phyloP scores from a whole-genome alignment of 208 protist genomes.

The Acanthamoeba healyi region DNA sequence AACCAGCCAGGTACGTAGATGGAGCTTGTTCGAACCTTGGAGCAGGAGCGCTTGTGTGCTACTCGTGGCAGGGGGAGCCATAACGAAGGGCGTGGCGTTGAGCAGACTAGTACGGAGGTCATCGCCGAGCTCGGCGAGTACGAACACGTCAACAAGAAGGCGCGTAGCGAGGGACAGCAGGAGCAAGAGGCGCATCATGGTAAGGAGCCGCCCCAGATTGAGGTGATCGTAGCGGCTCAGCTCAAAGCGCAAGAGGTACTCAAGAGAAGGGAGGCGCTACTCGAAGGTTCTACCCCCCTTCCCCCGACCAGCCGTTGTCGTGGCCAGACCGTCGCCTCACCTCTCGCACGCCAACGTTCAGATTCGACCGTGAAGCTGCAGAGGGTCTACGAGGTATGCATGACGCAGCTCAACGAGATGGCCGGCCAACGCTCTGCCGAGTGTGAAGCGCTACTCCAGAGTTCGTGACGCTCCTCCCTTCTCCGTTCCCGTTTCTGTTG shows the following conservation, averaged over 20 bases:
- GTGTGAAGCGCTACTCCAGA: neutral
- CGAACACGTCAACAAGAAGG: slow-evolving; percentile 4
- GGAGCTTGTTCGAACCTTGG: too few species aligned
- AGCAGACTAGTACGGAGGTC: neutral
- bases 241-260: slow-evolving; percentile 8
- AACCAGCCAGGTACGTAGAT: too few species aligned
- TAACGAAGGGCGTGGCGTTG: too few species aligned
- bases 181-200: neutral
- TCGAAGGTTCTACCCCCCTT: neutral
- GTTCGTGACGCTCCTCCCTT: neutral
- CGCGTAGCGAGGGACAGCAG: neutral
- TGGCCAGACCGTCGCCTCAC: too few species aligned
- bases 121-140: neutral
- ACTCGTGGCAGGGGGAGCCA: too few species aligned
- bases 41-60: too few species aligned
- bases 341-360: neutral
- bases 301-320: too few species aligned
- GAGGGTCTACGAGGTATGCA: slow-evolving; percentile 54
- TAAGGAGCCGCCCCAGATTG: neutral
- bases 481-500: too few species aligned
- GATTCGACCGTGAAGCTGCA: slow-evolving; percentile 41
- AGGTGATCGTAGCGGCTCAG: neutral
- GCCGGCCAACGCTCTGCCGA: neutral
- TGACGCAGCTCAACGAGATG: slow-evolving; percentile 49
- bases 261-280: slow-evolving; percentile 16